A percentile compares a stretch with the other conserved stretches of the same genome.
phyloP scores from a whole-genome alignment of 805 yeast genomes.

The Cyberlindnera samutprakarnensis region DNA sequence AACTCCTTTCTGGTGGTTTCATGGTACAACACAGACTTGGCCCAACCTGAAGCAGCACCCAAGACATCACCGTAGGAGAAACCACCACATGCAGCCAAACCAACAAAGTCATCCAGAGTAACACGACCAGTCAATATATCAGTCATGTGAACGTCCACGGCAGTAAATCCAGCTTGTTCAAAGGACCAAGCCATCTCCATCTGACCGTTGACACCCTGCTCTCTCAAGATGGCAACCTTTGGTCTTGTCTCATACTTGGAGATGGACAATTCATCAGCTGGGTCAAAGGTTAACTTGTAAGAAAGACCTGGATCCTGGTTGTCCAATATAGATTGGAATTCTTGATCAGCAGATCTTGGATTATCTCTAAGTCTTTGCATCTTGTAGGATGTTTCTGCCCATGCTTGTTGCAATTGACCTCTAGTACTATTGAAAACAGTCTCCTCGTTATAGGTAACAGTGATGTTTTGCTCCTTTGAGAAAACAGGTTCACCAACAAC shows the following conservation, averaged over 20 bases:
- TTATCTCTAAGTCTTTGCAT: slow-evolving; percentile 91
- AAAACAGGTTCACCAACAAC: slow-evolving; percentile 66
- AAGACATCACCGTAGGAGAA: slow-evolving; percentile 97
- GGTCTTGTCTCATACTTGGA: slow-evolving; percentile 48
- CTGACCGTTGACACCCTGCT: slow-evolving; percentile 97
- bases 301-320: slow-evolving; percentile 86
- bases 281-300: slow-evolving; percentile 68
- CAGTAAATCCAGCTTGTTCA: slow-evolving; percentile 87
- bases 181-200: slow-evolving; percentile 98
- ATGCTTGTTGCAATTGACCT: slow-evolving; percentile 65
- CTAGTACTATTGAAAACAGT: slow-evolving; percentile 48
- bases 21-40: slow-evolving; percentile 87
- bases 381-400: slow-evolving; percentile 86
- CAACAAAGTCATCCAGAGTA: slow-evolving; percentile 72
- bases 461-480: slow-evolving; percentile 44
- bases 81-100: slow-evolving; percentile 98
- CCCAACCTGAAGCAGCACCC: slow-evolving; percentile 99
- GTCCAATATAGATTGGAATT: slow-evolving; percentile 65
- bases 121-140: slow-evolving; percentile 75
- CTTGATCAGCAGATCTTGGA: slow-evolving; percentile 86
- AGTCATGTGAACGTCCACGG: slow-evolving; percentile 96
- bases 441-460: slow-evolving; percentile 38
- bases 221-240: slow-evolving; percentile 91
- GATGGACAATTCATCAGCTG: slow-evolving; percentile 39
- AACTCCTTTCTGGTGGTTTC: slow-evolving; percentile 72